phyloP scores from a whole-genome alignment of 2,329 filamentous ascomycete genomes.

The Cercospora janseana region DNA sequence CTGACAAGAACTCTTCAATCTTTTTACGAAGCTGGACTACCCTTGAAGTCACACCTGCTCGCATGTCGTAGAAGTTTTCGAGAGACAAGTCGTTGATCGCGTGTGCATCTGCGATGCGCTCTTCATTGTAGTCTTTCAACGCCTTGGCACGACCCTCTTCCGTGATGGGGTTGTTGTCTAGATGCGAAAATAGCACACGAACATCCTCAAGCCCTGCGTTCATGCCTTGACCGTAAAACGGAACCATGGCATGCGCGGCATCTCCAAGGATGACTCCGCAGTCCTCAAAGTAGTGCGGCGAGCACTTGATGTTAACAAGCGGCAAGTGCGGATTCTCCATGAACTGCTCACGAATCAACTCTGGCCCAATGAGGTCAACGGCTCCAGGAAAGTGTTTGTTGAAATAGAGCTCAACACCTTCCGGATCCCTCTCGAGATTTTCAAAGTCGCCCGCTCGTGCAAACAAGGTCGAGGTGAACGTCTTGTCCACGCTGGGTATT shows the following conservation, averaged over 20 bases:
- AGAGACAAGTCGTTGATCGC: constrained; percentile 91
- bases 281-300: constrained; percentile 75
- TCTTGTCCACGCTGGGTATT: constrained; percentile 81
- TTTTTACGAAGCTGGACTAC: constrained; percentile 78
- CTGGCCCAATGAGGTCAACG: constrained; percentile 62
- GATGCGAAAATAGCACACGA: constrained; percentile 74
- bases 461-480: constrained; percentile 94
- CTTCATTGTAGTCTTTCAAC: constrained; percentile 69
- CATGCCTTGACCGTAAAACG: constrained; percentile 98
- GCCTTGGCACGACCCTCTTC: constrained; percentile 46
- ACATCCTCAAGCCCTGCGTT: constrained; percentile 96
- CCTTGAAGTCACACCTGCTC: constrained; percentile 73
- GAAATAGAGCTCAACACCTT: constrained; percentile 69
- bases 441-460: constrained; percentile 69
- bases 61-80: constrained; percentile 93
- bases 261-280: constrained; percentile 86
- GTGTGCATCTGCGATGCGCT: constrained; percentile 74
- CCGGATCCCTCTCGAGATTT: constrained; percentile 62
- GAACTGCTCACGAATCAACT: constrained; percentile 72
- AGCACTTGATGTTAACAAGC: constrained; percentile 89
- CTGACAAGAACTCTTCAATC: constrained; percentile 78
- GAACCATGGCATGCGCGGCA: constrained; percentile 95
- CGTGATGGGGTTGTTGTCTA: constrained; percentile 64
- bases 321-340: constrained; percentile 81
- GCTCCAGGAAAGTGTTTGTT: constrained; percentile 84